phyloP scores from a whole-genome alignment of 345 rosid genomes.

The Populus deltoides region DNA sequence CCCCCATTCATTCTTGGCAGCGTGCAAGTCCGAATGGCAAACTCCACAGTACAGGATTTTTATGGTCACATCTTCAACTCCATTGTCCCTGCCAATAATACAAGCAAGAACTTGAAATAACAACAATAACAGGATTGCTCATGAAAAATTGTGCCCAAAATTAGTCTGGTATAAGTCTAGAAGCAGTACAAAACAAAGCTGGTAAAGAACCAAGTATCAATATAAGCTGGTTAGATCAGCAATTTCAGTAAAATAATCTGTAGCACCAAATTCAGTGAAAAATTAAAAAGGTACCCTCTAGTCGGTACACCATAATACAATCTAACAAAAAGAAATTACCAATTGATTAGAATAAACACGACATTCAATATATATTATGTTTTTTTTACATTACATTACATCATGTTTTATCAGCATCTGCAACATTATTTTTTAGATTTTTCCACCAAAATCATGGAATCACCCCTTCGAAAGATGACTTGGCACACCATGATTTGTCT shows the following conservation, averaged over 20 bases:
- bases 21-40: conserved; percentile 76
- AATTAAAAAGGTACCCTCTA: not conserved
- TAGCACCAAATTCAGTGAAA: not conserved
- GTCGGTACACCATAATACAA: not conserved
- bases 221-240: not conserved
- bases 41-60: conserved; percentile 81
- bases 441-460: not conserved
- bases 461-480: not conserved
- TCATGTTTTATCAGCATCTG: not conserved
- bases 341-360: not conserved
- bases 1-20: conserved; percentile 75
- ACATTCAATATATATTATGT: no score
- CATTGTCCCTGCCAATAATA: conserved; percentile 53
- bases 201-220: not conserved
- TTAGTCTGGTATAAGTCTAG: not conserved
- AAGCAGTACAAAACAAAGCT: not conserved
- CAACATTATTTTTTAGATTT: not conserved
- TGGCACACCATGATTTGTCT: not conserved
- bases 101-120: not conserved
- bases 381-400: not conserved
- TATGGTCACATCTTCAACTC: conserved; percentile 72
- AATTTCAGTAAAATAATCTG: not conserved
- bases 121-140: not conserved
- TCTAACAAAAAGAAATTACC: not conserved
- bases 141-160: no score